Percentiles rank a stretch among this genome's conserved stretches.
Conservation (phyloP, 805 yeast species). For the Saccharomyces kudriavzevii region DNA sequence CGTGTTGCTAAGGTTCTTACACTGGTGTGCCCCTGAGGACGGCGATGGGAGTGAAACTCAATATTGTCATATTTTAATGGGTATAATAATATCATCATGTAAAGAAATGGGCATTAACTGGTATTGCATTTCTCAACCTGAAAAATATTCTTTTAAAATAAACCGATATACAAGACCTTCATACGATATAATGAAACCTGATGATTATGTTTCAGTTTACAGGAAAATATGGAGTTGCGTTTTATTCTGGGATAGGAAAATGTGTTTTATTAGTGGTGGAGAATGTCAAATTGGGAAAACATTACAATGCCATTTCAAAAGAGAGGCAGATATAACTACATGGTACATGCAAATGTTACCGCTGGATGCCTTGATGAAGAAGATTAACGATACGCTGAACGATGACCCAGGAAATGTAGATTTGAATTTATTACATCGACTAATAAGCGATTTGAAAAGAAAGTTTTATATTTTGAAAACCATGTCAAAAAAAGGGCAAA, state of each 20-base stretch:
- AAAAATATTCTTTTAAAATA: constrained; percentile 14
- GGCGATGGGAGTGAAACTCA: constrained; percentile 27
- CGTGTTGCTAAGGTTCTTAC: constrained; percentile 23
- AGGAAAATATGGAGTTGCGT: constrained; percentile 23
- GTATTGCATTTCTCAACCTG: constrained; percentile 14
- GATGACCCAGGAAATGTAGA: constrained; percentile 18
- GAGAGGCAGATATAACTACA: constrained; percentile 1
- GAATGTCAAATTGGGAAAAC: constrained; percentile 24
- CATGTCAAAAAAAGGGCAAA: constrained; percentile 1
- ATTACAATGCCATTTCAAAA: constrained; percentile 6
- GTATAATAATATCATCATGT: constrained; percentile 24
- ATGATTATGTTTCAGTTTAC: constrained; percentile 12
- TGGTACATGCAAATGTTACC: constrained; percentile 18
- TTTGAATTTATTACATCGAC: constrained; percentile 3
- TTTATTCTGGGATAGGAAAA: constrained; percentile 27
- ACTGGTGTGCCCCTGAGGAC: constrained; percentile 30
- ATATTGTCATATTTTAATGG: constrained; percentile 24
- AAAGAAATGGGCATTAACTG: constrained; percentile 26
- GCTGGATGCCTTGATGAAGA: constrained; percentile 13
- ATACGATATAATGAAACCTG: constrained; percentile 8
- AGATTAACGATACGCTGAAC: constrained; percentile 16
- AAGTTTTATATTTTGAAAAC: constrained; percentile 6
- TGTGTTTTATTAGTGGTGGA: constrained; percentile 23
- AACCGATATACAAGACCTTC: constrained; percentile 16
- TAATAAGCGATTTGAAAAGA: constrained; percentile 8